phyloP scores from a whole-genome alignment of 331 rosid species.

The Telfairia occidentalis region DNA sequence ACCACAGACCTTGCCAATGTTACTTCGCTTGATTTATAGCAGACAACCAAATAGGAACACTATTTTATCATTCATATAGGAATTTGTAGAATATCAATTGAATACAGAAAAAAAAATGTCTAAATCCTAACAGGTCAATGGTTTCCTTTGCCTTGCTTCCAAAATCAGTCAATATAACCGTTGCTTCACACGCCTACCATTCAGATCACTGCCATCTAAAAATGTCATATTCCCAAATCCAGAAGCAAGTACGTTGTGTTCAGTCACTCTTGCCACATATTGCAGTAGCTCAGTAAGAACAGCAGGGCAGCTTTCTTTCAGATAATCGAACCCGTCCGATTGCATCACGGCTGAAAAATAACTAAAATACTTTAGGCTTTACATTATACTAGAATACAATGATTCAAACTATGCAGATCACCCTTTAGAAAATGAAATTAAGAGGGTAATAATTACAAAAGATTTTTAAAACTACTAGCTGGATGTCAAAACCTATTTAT shows the following conservation, averaged over 20 bases:
- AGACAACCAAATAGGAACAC: slow-evolving; percentile 1
- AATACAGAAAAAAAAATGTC: slow-evolving; percentile 5
- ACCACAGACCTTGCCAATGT: neutral
- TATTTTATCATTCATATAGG: slow-evolving; percentile 6
- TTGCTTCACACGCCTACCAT: slow-evolving; percentile 47
- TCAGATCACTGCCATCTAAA: slow-evolving; percentile 36
- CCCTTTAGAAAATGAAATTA: neutral
- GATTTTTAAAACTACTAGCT: neutral
- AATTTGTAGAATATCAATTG: neutral
- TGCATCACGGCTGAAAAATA: slow-evolving; percentile 50
- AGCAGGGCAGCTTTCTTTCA: slow-evolving; percentile 47
- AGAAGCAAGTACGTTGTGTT: slow-evolving; percentile 24
- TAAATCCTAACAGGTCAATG: neutral
- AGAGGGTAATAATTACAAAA: neutral
- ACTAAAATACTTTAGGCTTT: neutral
- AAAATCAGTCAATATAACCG: slow-evolving; percentile 36
- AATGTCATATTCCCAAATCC: slow-evolving; percentile 24
- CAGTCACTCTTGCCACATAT: slow-evolving; percentile 35
- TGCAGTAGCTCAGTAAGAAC: slow-evolving; percentile 42
- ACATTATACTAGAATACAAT: neutral
- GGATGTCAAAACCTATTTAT: neutral
- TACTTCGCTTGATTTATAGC: neutral
- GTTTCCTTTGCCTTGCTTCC: neutral
- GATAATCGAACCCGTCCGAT: slow-evolving; percentile 45
- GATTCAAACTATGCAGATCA: neutral